A percentile compares a stretch with the other conserved stretches of the same genome.
Evolutionary conservation across 495 filamentous ascomycete species (phyloP).

Genomic region (Articulospora tetracladia): DNA sequence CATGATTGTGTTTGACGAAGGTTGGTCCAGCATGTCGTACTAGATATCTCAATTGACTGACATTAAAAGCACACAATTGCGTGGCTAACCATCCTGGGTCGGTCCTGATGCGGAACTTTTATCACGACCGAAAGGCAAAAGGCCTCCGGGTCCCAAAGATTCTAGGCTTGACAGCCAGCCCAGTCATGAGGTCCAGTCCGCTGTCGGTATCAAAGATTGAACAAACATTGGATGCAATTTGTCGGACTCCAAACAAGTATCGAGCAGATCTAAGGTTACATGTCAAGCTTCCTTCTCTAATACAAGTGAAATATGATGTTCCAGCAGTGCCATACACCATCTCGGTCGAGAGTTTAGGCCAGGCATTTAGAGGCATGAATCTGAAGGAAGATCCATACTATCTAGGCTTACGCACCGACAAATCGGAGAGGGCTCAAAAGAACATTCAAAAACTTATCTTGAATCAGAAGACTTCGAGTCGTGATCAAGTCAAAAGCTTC

Average conservation of each 20-base stretch:
- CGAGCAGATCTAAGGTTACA: slow-evolving; percentile 64
- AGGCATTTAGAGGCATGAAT: slow-evolving; percentile 44
- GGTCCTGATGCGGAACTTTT: slow-evolving; percentile 75
- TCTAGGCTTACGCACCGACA: slow-evolving; percentile 38
- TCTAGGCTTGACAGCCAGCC: slow-evolving; percentile 83
- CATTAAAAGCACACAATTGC: slow-evolving; percentile 64
- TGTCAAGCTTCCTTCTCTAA: slow-evolving; percentile 63
- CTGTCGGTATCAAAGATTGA: slow-evolving; percentile 59
- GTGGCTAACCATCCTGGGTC: slow-evolving; percentile 60
- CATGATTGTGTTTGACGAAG: slow-evolving; percentile 88
- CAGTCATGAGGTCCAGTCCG: slow-evolving; percentile 56
- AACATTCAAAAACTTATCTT: slow-evolving; percentile 43
- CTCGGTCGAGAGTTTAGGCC: slow-evolving; percentile 31
- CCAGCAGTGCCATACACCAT: slow-evolving; percentile 15
- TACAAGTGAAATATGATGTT: slow-evolving; percentile 32
- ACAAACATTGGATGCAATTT: slow-evolving; percentile 67
- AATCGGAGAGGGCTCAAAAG: slow-evolving; percentile 30
- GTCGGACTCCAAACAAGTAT: slow-evolving; percentile 67
- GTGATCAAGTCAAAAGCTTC: slow-evolving; percentile 58
- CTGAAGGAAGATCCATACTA: slow-evolving; percentile 71
- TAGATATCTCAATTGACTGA: not conserved
- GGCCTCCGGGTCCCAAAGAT: slow-evolving; percentile 58
- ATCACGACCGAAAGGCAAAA: slow-evolving; percentile 46
- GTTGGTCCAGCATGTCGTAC: slow-evolving; percentile 37
- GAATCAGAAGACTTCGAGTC: slow-evolving; percentile 57